Base-by-base conservation (phyloP, 768 basidiomycete species). In the Leccinum subgranulosum region DNA sequence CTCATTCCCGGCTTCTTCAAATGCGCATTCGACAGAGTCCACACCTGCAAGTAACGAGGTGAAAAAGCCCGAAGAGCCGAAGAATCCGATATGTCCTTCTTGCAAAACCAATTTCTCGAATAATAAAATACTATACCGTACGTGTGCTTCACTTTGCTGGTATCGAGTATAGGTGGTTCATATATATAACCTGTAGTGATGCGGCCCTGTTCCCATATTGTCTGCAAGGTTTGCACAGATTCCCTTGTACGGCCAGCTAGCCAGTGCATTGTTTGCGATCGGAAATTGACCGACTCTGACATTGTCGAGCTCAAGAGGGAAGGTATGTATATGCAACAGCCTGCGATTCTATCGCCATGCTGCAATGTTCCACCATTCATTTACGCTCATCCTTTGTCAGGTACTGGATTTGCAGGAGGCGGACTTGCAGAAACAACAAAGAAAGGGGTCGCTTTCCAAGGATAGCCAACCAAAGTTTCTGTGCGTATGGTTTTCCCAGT, bases 341-440 rank as follows among this genome's bases (percentile, higher is more conserved):
- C 29, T 17, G 6, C 28, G 17, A 15, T 28, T 25, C 29, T 25
- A 27, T 50, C 10, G 27, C 31, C 12, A 46, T 10, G 29, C 6
- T 27, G 15, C 8, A 29, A 21, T 36, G 11, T 31, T 47, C 11
- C 11, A 5, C 27, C 25, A 21, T 53, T 34, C 23, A 5, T 47
- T 41, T 39, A 17, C 25, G 14, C 47, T 54, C 25, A 15, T 33
- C 47, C 21, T 47, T 46, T 39, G 50, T 28, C 55, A 93, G 91
- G 92, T 25, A 98, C 95, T 10, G 94, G 95, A 0, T 98, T 91
- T 67, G 94, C 95, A 8, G 90, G 91, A 53, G 94, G 95, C n/a
- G 95, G 95, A 6, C 73, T 93, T 62, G 92, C 94, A n/a, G 92
- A 96, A 74, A 88, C 90, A 0, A 86, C 83, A 36, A 88, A 83